Conservation (phyloP, 2,329 filamentous ascomycete species). For the Ramichloridium luteum region DNA sequence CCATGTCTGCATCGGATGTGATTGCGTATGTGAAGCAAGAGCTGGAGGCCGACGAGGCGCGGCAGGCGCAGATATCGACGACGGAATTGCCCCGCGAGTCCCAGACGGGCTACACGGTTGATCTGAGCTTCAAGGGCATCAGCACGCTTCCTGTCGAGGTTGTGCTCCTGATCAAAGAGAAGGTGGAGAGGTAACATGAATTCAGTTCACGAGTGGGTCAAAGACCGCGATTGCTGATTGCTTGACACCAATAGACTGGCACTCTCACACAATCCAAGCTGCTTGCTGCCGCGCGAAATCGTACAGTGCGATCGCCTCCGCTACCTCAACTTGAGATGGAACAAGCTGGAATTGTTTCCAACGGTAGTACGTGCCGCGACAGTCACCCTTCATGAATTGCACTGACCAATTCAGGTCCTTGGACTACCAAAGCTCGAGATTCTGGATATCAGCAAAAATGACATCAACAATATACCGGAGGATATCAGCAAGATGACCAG, state of each 20-base stretch:
- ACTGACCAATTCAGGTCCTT: constrained; percentile 52
- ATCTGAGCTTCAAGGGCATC: constrained; percentile 65
- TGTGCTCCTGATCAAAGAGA: constrained; percentile 60
- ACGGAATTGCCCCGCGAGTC: constrained; percentile 17
- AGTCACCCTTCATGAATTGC: constrained; percentile 13
- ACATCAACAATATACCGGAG: constrained; percentile 62
- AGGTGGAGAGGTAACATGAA: constrained; percentile 51
- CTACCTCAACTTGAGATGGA: constrained; percentile 71
- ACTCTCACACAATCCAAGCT: constrained; percentile 66
- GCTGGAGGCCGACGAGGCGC: constrained; percentile 23
- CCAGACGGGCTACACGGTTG: constrained; percentile 59
- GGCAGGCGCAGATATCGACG: constrained; percentile 20
- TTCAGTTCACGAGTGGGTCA: constrained; percentile 3
- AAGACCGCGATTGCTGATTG: too few species aligned
- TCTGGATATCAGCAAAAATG: constrained; percentile 82
- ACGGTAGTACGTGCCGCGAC: constrained; percentile 40
- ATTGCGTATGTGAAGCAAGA: constrained; percentile 22
- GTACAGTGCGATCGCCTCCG: constrained; percentile 65
- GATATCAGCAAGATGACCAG: constrained; percentile 72
- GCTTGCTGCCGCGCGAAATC: constrained; percentile 57
- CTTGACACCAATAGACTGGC: constrained; percentile 65
- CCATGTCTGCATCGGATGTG: constrained; percentile 19
- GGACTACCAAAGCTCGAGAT: constrained; percentile 81
- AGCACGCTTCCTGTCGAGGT: constrained; percentile 59
- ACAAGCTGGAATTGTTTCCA: constrained; percentile 57